Base-by-base conservation (phyloP, 2,329 filamentous ascomycete genomes). In the Ceratocystis cubensis region DNA sequence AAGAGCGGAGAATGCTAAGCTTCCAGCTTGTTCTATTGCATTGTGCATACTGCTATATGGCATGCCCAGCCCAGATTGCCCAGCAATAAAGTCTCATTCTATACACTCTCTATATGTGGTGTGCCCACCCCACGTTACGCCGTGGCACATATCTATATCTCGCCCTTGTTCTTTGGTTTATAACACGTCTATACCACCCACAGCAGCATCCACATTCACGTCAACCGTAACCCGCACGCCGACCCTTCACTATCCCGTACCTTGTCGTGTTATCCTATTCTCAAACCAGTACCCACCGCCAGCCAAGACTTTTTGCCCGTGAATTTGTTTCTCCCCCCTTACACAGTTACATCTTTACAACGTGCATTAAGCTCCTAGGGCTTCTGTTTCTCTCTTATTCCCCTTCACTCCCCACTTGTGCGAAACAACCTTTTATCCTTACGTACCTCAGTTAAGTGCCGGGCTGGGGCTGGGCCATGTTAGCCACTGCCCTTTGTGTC, bases 361-460 rank as follows among this genome's bases (percentile, higher is more conserved):
- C 3, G 33, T 37, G 33, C 33, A 37, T 37, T 37, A 37, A 37
- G 33, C 33, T 37, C 33, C 3, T 15, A 41, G 37, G 17, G 46
- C 46, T 22, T 48, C 46, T 20, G 46, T 20, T 48, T n/a, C 46
- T n/a, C 46, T 48, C n/a, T 48, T 48, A 10, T 10, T 48, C 15
- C 46, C 28, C 28, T n/a, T 1, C 28, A 8, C 28, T 22, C 56
- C 56, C 56, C 56, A 30, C 53, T 57, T 33, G 22, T 30, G 10
- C 53, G 25, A 57, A 57, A 57, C 53, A 57, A 57, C 53, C 30
- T 57, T 57, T 25, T 57, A 25, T 57, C 15, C 53, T 41, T 41
- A 41, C 37, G 13, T 41, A 30, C 30, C 25, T 30, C 53, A 33
- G 30, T 17, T 30, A 17, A 30, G 53, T 57, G 53, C 53, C 53